Percentiles rank a stretch among this genome's conserved stretches.
Conservation (phyloP, 2,329 filamentous ascomycete species). For the Blumeria hordei region DNA sequence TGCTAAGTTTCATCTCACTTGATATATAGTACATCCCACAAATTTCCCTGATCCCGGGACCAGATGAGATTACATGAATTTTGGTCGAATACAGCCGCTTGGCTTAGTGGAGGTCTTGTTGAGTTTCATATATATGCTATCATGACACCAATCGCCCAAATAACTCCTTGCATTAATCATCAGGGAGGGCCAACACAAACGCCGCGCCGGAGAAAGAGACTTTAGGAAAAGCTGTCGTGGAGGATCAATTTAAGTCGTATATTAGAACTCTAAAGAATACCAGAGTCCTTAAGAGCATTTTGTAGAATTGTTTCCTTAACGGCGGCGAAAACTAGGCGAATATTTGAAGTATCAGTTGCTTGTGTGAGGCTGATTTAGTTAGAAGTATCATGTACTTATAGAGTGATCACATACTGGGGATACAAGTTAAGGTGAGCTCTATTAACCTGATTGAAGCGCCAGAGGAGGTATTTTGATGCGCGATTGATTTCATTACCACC, state of each 20-base stretch:
- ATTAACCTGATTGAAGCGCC: slow-evolving; percentile 98
- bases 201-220: slow-evolving; percentile 9
- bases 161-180: slow-evolving; percentile 2
- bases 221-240: slow-evolving; percentile 6
- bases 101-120: not conserved
- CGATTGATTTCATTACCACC: slow-evolving; percentile 95
- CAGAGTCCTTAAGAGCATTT: slow-evolving; percentile 93
- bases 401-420: slow-evolving; percentile 51
- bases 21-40: not conserved
- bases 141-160: slow-evolving; percentile 10
- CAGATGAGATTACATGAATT: not conserved
- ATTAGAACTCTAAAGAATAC: slow-evolving; percentile 45
- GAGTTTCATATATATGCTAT: slow-evolving; percentile 3
- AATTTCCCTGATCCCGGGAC: not conserved
- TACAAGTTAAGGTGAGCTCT: slow-evolving; percentile 88
- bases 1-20: not conserved
- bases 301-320: slow-evolving; percentile 98
- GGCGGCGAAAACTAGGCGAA: slow-evolving; percentile 87
- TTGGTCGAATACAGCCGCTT: slow-evolving; percentile 9
- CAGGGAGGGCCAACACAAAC: slow-evolving; percentile 7
- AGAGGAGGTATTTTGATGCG: slow-evolving; percentile 89
- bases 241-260: slow-evolving; percentile 7
- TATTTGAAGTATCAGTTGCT: slow-evolving; percentile 96
- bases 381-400: slow-evolving; percentile 3
- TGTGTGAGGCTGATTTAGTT: slow-evolving; percentile 55